phyloP scores from a whole-genome alignment of 2,329 filamentous ascomycete species.

The Calonectria ilicicola region DNA sequence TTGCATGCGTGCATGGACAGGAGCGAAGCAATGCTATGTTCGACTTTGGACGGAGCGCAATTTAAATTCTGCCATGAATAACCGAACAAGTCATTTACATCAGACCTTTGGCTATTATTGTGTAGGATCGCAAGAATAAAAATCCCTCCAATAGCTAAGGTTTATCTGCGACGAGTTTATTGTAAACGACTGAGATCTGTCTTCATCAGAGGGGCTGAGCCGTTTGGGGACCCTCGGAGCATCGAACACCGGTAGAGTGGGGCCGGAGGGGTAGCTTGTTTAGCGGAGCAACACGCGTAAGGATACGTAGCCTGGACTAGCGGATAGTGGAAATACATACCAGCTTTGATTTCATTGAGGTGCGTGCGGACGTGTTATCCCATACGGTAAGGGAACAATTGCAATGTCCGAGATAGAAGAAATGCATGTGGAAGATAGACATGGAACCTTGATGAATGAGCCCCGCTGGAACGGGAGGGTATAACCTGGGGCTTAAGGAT shows the following conservation, averaged over 20 bases:
- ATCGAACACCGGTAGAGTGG: conserved; percentile 20
- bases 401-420: neutral
- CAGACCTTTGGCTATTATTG: neutral
- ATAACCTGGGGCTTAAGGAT: neutral
- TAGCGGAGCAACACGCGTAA: conserved; percentile 13
- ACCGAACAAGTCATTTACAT: neutral
- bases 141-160: neutral
- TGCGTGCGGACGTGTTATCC: neutral
- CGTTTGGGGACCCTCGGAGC: conserved; percentile 17
- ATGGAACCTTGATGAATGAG: neutral
- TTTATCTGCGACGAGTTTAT: neutral
- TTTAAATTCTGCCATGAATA: neutral
- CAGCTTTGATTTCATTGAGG: neutral
- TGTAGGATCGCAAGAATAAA: neutral
- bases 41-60: neutral
- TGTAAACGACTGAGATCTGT: neutral
- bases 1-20: neutral
- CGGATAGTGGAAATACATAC: neutral
- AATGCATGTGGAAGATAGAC: neutral
- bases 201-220: neutral
- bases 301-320: neutral
- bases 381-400: neutral
- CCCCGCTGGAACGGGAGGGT: neutral
- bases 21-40: neutral
- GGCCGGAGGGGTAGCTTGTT: conserved; percentile 26